These are phyloP conservation scores for Fusarium foetens DNA, from an alignment of 2,329 filamentous ascomycete genomes.

Conservation along the genomic window DNA sequence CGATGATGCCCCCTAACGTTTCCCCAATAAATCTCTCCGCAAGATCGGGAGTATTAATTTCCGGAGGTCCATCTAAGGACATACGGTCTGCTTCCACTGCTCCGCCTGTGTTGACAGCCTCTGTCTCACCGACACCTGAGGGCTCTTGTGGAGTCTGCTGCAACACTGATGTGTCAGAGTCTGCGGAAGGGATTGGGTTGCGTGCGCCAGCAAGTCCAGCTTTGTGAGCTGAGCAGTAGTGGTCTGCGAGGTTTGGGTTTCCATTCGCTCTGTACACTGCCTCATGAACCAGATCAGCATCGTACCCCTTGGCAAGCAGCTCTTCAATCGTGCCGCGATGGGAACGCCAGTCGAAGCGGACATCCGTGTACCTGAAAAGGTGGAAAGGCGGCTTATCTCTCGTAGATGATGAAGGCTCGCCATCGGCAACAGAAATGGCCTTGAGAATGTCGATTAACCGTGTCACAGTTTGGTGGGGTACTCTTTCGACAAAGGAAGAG, in stretches of 20 bases:
- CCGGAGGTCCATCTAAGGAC: constrained; percentile 51
- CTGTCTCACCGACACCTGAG: constrained; percentile 32
- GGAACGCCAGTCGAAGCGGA: constrained; percentile 59
- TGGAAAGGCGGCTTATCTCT: constrained; percentile 64
- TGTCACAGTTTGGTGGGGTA: constrained; percentile 79
- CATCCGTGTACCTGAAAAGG: constrained; percentile 57
- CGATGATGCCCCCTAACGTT: constrained; percentile 44
- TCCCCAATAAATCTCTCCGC: constrained; percentile 43
- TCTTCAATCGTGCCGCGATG: constrained; percentile 47
- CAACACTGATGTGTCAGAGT: constrained; percentile 56
- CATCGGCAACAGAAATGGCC: constrained; percentile 79
- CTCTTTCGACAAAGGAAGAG: constrained; percentile 83
- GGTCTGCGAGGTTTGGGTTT: constrained; percentile 65
- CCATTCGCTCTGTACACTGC: constrained; percentile 86
- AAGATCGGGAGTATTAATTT: constrained; percentile 40
- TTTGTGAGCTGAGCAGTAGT: constrained; percentile 78
- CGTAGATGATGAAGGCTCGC: constrained; percentile 71
- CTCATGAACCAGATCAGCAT: constrained; percentile 75
- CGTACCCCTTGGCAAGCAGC: constrained; percentile 49
- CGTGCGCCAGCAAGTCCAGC: constrained; percentile 67
- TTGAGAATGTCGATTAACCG: constrained; percentile 86
- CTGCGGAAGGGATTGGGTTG: constrained; percentile 73
- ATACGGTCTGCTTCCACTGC: constrained; percentile 51
- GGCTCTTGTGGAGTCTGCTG: constrained; percentile 34
- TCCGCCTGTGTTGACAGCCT: constrained; percentile 38